Percentiles rank a stretch among this genome's conserved stretches.
These are phyloP conservation scores for Passiflora organensis DNA, from an alignment of 345 rosid species.

Conservation along the genomic window DNA sequence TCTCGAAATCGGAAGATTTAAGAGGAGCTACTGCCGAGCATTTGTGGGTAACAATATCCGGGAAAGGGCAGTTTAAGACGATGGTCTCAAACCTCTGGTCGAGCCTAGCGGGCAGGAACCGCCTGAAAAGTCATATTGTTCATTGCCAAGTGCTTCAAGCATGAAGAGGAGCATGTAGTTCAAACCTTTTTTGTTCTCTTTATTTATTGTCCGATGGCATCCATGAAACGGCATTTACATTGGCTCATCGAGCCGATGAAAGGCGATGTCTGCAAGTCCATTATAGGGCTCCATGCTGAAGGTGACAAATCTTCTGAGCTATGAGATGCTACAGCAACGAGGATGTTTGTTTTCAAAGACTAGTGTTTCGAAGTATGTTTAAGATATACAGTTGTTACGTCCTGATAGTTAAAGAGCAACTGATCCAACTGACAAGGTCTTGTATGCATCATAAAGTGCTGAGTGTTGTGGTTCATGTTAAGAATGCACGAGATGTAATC, in stretches of 20 bases:
- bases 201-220: not conserved
- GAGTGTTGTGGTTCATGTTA: not conserved
- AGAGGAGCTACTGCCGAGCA: constrained; percentile 44
- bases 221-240: not conserved
- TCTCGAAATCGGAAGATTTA: constrained; percentile 38
- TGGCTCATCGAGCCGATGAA: not conserved
- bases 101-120: constrained; percentile 57
- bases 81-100: constrained; percentile 65
- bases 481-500: constrained; percentile 4
- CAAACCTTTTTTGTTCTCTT: constrained; percentile 3
- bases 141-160: constrained; percentile 79
- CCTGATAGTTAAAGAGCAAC: constrained; percentile 18
- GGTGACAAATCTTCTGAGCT: not conserved
- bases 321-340: constrained; percentile 4
- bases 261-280: not conserved
- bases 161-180: constrained; percentile 17
- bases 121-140: constrained; percentile 65
- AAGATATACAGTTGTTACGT: constrained; percentile 22
- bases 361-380: constrained; percentile 14
- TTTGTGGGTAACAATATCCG: constrained; percentile 63
- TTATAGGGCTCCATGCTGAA: not conserved
- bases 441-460: not conserved
- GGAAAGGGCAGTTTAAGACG: constrained; percentile 62
- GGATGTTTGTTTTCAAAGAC: constrained; percentile 17
- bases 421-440: constrained; percentile 11